These are phyloP conservation scores for Amylocarpus encephaloides DNA, from an alignment of 2,329 filamentous ascomycete species.

Conservation along the genomic window DNA sequence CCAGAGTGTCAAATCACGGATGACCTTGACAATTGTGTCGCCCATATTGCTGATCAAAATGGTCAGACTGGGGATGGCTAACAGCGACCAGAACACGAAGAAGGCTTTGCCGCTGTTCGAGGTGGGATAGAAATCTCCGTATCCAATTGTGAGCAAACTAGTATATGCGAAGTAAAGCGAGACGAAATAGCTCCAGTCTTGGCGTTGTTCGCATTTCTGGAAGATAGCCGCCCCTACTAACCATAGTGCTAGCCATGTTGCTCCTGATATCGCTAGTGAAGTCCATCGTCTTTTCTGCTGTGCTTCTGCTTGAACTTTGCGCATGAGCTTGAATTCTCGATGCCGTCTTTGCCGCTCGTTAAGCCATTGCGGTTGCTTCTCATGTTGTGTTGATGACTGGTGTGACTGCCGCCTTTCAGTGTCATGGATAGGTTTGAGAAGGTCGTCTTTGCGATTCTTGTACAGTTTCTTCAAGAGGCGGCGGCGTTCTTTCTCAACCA, in stretches of 20 bases:
- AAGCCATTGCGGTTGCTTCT: constrained; percentile 6
- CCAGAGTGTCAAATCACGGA: constrained; percentile 49
- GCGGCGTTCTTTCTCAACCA: constrained; percentile 54
- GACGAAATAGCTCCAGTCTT: constrained; percentile 69
- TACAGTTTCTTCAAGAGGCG: constrained; percentile 41
- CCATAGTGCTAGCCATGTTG: constrained; percentile 71
- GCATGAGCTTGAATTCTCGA: constrained; percentile 73
- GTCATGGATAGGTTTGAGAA: constrained; percentile 41
- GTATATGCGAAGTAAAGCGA: constrained; percentile 83
- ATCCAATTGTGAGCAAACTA: constrained; percentile 77
- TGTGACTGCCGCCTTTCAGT: constrained; percentile 2
- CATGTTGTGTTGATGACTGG: constrained; percentile 7
- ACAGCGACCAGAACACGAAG: constrained; percentile 87
- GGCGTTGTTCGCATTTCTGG: constrained; percentile 42
- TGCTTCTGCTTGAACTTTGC: constrained; percentile 65
- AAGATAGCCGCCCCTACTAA: constrained; percentile 74
- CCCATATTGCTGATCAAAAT: constrained; percentile 78
- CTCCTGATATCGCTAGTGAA: constrained; percentile 60
- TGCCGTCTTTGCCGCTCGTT: constrained; percentile 56
- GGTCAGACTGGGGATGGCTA: constrained; percentile 83
- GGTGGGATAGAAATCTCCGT: constrained; percentile 72
- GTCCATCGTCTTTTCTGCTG: constrained; percentile 66
- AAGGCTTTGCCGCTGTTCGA: constrained; percentile 75
- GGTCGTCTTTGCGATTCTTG: constrained; percentile 38
- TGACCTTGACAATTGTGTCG: constrained; percentile 67